Percentiles rank a stretch among this genome's conserved stretches.
phyloP scores from a whole-genome alignment of 805 yeast species.

The Candida sakaeoensis region DNA sequence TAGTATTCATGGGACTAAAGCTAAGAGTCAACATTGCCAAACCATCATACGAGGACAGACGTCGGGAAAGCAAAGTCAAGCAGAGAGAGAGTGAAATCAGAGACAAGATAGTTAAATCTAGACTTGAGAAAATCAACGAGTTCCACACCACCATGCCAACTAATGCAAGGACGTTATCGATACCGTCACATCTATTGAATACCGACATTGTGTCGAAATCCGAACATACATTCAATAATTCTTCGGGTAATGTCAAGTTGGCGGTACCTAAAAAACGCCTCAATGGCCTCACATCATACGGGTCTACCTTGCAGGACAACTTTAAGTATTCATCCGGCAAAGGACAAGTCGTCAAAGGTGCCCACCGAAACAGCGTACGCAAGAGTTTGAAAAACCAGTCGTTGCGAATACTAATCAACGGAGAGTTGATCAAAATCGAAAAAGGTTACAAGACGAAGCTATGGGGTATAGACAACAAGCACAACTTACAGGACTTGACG shows the following conservation, averaged over 20 bases:
- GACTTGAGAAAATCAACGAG: slow-evolving; percentile 43
- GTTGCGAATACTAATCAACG: slow-evolving; percentile 59
- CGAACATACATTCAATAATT: slow-evolving; percentile 29
- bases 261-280: slow-evolving; percentile 28
- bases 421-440: slow-evolving; percentile 47
- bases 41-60: slow-evolving; percentile 38
- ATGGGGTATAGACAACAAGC: slow-evolving; percentile 86
- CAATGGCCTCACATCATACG: slow-evolving; percentile 32
- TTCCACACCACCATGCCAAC: slow-evolving; percentile 22
- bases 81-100: slow-evolving; percentile 23
- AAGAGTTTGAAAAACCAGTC: slow-evolving; percentile 44
- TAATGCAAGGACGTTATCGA: slow-evolving; percentile 20
- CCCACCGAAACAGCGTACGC: slow-evolving; percentile 58
- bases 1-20: slow-evolving; percentile 70
- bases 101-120: slow-evolving; percentile 28
- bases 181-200: slow-evolving; percentile 11
- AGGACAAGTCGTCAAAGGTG: slow-evolving; percentile 50
- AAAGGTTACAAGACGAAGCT: slow-evolving; percentile 71
- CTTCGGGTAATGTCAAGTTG: slow-evolving; percentile 33
- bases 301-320: slow-evolving; percentile 29
- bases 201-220: slow-evolving; percentile 29
- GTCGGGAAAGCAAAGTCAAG: slow-evolving; percentile 31
- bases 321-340: slow-evolving; percentile 28
- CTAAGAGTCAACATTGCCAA: slow-evolving; percentile 62
- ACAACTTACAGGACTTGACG: slow-evolving; percentile 57